Percentiles rank a stretch among this genome's conserved stretches.
These are phyloP conservation scores for Ophiostoma fasciatum DNA, from an alignment of 2,329 filamentous ascomycete genomes.

Conservation along the genomic window DNA sequence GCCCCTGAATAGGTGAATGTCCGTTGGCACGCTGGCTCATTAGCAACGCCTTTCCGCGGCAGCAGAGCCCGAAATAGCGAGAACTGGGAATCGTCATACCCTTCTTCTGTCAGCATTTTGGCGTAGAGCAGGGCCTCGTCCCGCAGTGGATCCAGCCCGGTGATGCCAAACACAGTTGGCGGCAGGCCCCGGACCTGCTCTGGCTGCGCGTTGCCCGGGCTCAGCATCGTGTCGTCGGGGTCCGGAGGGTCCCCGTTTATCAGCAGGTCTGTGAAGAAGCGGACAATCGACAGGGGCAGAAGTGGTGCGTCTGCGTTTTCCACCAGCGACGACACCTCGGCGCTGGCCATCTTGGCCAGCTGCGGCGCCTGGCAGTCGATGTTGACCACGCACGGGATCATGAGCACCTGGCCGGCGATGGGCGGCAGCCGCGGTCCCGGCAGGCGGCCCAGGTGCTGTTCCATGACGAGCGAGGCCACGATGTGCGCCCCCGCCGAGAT, in stretches of 20 bases:
- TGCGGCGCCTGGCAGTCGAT: conserved; percentile 10
- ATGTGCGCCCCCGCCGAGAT: conserved; percentile 21
- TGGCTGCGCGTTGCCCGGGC: conserved; percentile 20
- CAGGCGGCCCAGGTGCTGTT: conserved; percentile 13
- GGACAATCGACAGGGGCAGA: conserved; percentile 24
- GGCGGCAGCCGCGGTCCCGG: conserved; percentile 20
- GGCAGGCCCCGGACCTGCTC: conserved; percentile 21
- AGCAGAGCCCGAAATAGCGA: not conserved
- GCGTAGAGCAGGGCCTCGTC: conserved; percentile 11
- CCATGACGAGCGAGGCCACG: conserved; percentile 4
- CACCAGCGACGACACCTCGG: conserved; percentile 21
- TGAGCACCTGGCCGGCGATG: conserved; percentile 24
- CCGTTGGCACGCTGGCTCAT: conserved; percentile 15
- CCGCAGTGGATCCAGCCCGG: conserved; percentile 9
- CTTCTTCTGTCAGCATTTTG: conserved; percentile 4
- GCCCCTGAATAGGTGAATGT: conserved; percentile 14
- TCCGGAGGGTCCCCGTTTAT: conserved; percentile 13
- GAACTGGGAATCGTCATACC: not conserved
- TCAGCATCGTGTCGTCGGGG: conserved; percentile 22
- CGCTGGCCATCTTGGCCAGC: conserved; percentile 26
- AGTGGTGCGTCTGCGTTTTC: conserved; percentile 27
- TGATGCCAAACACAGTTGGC: conserved; percentile 7
- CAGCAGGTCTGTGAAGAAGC: conserved; percentile 18
- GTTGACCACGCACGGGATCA: conserved; percentile 18
- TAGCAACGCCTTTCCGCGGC: not conserved